phyloP scores from a whole-genome alignment of 75 land plant genomes.

The Chamaecyparis obtusa region DNA sequence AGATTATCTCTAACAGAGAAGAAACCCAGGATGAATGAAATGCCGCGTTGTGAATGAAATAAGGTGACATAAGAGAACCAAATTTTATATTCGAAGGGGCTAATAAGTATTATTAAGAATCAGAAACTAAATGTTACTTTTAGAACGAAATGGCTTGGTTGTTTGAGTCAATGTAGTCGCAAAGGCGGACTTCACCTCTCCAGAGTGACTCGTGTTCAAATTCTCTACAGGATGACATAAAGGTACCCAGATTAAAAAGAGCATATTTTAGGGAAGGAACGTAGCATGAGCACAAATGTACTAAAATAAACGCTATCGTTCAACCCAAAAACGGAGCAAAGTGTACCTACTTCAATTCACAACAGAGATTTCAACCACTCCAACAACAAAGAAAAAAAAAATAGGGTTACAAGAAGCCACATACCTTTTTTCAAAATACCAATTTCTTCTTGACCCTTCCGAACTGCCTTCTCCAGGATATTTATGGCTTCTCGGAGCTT shows the following conservation, averaged over 20 bases:
- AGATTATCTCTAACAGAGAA: neutral
- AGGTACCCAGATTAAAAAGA: neutral
- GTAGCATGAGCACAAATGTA: neutral
- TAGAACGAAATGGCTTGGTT: neutral
- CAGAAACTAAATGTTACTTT: neutral
- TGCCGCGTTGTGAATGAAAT: neutral
- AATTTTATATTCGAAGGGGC: neutral
- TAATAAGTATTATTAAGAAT: neutral
- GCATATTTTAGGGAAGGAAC: neutral
- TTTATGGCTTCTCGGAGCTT: neutral
- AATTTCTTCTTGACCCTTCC: conserved; percentile 1
- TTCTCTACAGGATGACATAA: neutral
- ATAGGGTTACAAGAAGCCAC: neutral
- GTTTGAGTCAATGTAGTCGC: neutral
- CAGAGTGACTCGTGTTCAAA: neutral
- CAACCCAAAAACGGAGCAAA: neutral
- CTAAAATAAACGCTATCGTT: neutral
- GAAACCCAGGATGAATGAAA: neutral
- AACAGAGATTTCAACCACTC: neutral
- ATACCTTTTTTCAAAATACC: neutral
- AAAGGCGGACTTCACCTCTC: neutral
- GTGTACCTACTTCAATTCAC: neutral
- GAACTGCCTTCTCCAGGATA: neutral
- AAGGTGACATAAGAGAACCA: neutral
- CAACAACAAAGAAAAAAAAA: neutral